These are phyloP conservation scores for Phoenix roebelenii DNA, from an alignment of 176 grass and related monocot species.

Conservation along the genomic window DNA sequence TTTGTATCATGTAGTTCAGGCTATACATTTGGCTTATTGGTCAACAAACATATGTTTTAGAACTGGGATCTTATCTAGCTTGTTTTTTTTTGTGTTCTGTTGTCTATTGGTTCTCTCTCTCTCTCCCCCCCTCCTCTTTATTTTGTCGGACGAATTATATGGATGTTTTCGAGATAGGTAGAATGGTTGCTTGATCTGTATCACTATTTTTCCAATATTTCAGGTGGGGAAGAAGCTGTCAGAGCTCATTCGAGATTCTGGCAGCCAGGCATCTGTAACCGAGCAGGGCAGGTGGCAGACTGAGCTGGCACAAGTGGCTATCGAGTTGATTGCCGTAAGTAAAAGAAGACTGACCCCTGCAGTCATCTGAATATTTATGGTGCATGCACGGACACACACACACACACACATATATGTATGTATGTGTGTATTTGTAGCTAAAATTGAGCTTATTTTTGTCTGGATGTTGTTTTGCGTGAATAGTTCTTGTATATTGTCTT, in stretches of 20 bases:
- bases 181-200: background rate
- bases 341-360: background rate
- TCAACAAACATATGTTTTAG: background rate
- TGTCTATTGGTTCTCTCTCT: background rate
- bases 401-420: too few relatives aligned
- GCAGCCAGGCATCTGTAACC: slow-evolving; percentile 59
- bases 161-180: background rate
- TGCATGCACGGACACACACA: too few relatives aligned
- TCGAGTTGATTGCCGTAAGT: slow-evolving; percentile 81
- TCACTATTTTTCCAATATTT: slow-evolving; percentile 18
- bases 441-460: too few relatives aligned
- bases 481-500: too few relatives aligned
- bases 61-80: background rate
- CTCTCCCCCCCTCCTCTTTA: too few relatives aligned
- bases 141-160: too few relatives aligned
- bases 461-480: too few relatives aligned
- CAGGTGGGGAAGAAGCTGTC: slow-evolving; percentile 98
- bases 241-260: slow-evolving; percentile 83
- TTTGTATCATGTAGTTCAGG: too few relatives aligned
- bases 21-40: background rate
- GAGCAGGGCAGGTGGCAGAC: slow-evolving; percentile 85
- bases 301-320: slow-evolving; percentile 86
- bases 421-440: too few relatives aligned
- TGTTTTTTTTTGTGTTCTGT: too few relatives aligned
- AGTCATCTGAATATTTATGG: too few relatives aligned